Percentiles rank a stretch among this genome's conserved stretches.
Conservation (phyloP, 129 eudicot species). For the Artemisia tridentata region DNA sequence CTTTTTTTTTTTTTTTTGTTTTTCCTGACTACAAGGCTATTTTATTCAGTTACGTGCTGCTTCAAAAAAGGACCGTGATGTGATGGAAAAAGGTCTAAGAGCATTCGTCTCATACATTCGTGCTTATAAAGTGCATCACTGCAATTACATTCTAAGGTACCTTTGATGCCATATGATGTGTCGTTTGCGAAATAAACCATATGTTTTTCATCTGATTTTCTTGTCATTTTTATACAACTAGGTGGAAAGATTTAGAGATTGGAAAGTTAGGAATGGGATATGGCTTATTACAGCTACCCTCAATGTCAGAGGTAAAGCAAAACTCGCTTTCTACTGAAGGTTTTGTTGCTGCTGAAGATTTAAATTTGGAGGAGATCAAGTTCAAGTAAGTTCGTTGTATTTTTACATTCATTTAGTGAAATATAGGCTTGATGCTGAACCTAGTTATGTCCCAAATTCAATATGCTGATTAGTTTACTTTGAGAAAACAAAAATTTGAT, state of each 20-base stretch:
- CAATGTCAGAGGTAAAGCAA: slow-evolving; percentile 82
- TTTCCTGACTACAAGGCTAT: neutral
- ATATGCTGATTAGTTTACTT: too few relatives aligned
- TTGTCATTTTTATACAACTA: slow-evolving; percentile 17
- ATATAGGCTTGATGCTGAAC: neutral
- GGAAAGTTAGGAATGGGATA: slow-evolving; percentile 93
- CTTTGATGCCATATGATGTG: neutral
- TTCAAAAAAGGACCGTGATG: slow-evolving; percentile 85
- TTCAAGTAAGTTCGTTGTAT: slow-evolving; percentile 58
- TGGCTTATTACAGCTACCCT: slow-evolving; percentile 87
- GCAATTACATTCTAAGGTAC: slow-evolving; percentile 82
- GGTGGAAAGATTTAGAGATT: slow-evolving; percentile 90
- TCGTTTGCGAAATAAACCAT: neutral
- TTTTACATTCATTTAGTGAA: too few relatives aligned
- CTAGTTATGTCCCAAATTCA: neutral
- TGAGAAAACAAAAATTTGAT: neutral
- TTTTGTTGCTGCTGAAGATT: slow-evolving; percentile 65
- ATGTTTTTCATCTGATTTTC: neutral
- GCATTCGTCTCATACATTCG: slow-evolving; percentile 91
- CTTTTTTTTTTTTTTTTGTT: too few relatives aligned
- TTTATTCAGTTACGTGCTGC: slow-evolving; percentile 65
- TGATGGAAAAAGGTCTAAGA: slow-evolving; percentile 88
- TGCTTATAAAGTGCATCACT: slow-evolving; percentile 92
- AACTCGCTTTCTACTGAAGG: slow-evolving; percentile 71
- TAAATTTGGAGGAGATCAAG: slow-evolving; percentile 79